phyloP scores from a whole-genome alignment of 805 yeast genomes.

The Lipomyces mesembrius region DNA sequence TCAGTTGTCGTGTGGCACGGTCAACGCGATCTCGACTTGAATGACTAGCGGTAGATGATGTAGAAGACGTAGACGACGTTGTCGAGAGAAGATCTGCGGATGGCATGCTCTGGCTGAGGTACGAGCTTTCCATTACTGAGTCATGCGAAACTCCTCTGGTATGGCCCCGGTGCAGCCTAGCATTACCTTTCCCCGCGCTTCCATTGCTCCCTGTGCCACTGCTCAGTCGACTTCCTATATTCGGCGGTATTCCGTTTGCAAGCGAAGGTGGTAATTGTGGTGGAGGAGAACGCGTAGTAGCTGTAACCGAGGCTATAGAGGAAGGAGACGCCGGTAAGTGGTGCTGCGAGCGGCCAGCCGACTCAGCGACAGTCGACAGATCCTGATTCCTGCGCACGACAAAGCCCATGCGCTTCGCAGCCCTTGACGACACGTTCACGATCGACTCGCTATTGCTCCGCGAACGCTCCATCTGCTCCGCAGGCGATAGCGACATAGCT shows the following conservation, averaged over 20 bases:
- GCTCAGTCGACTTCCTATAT: background rate
- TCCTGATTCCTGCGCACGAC: constrained; percentile 35
- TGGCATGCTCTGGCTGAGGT: background rate
- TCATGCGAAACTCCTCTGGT: constrained; percentile 40
- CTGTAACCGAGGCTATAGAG: background rate
- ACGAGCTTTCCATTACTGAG: constrained; percentile 28
- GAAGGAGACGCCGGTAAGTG: background rate
- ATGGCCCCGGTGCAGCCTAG: constrained; percentile 29
- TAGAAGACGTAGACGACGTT: background rate
- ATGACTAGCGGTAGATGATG: background rate
- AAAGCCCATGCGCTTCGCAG: constrained; percentile 41
- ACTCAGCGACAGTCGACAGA: constrained; percentile 31
- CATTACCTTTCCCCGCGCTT: background rate
- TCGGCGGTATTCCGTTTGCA: background rate
- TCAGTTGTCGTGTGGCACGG: background rate
- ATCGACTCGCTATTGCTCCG: constrained; percentile 40
- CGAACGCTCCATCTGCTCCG: constrained; percentile 37
- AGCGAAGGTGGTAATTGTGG: constrained; percentile 11
- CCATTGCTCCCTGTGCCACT: background rate
- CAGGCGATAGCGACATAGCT: constrained; percentile 20
- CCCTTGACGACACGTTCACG: constrained; percentile 23
- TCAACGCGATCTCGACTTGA: constrained; percentile 11
- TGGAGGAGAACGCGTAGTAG: constrained; percentile 10
- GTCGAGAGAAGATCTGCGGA: constrained; percentile 8
- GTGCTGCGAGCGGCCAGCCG: background rate